Percentiles rank a stretch among this genome's conserved stretches.
These are phyloP conservation scores for Talaromyces sp. DNA, from an alignment of 2,329 filamentous ascomycete species.

Conservation along the genomic window DNA sequence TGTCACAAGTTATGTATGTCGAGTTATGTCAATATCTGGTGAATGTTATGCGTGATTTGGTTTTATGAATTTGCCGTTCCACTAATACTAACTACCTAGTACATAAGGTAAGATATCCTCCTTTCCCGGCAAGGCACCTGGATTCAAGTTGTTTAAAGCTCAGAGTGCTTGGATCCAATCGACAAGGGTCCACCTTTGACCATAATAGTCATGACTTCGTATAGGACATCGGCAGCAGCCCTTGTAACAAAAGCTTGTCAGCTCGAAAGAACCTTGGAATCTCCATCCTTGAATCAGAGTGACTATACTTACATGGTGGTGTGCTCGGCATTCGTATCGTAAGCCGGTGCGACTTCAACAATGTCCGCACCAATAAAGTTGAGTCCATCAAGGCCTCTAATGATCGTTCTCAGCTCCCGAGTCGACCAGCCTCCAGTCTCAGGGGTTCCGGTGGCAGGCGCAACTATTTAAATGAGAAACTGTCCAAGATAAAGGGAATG, in stretches of 20 bases:
- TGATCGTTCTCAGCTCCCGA: slow-evolving; percentile 60
- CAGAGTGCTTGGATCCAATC: too few species aligned
- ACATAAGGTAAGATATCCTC: too few species aligned
- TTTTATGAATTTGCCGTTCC: too few species aligned
- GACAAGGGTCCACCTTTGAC: slow-evolving; percentile 72
- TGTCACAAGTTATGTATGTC: too few species aligned
- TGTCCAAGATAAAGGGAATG: neutral
- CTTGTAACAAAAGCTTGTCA: slow-evolving; percentile 14
- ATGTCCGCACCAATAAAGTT: slow-evolving; percentile 64
- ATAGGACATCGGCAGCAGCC: slow-evolving; percentile 63
- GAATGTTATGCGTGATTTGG: too few species aligned
- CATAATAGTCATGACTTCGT: slow-evolving; percentile 81
- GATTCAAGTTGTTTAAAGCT: too few species aligned
- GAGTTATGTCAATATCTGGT: too few species aligned
- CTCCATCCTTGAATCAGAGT: neutral
- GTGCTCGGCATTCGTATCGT: slow-evolving; percentile 63
- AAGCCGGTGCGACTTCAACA: slow-evolving; percentile 64
- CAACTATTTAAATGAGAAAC: slow-evolving; percentile 27
- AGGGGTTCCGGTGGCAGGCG: slow-evolving; percentile 59
- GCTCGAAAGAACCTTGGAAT: slow-evolving; percentile 12
- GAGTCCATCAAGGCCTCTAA: slow-evolving; percentile 61
- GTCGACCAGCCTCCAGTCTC: slow-evolving; percentile 66
- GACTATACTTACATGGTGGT: slow-evolving; percentile 51
- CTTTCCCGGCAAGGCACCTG: too few species aligned
- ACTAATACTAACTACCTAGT: too few species aligned